phyloP scores from a whole-genome alignment of 1,139 yeast species.

The Pichia sp. region DNA sequence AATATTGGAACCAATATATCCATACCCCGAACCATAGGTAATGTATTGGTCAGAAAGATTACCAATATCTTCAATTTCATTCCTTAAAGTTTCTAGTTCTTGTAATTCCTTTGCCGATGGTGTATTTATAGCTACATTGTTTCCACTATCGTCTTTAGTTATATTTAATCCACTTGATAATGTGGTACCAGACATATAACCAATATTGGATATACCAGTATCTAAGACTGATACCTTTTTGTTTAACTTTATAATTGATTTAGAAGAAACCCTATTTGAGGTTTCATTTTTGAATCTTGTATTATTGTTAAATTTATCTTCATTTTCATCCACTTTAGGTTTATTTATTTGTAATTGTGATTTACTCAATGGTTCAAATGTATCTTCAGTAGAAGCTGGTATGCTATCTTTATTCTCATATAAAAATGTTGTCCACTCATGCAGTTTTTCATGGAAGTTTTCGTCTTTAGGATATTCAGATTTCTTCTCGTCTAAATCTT shows the following conservation, averaged over 20 bases:
- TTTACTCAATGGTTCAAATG: not conserved
- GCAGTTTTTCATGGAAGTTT: not conserved
- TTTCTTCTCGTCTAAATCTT: not conserved
- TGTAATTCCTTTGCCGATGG: not conserved
- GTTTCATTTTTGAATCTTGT: not conserved
- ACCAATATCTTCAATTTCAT: not conserved
- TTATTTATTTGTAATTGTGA: not conserved
- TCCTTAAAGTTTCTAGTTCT: not conserved
- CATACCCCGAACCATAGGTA: conserved; percentile 10
- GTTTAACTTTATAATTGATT: not conserved
- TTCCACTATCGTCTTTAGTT: not conserved
- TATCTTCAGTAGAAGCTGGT: not conserved
- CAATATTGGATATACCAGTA: not conserved
- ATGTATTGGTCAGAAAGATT: not conserved
- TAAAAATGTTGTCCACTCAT: not conserved
- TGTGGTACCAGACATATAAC: not conserved
- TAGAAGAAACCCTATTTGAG: not conserved
- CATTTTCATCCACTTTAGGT: not conserved
- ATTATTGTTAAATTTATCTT: not conserved
- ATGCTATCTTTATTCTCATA: not conserved
- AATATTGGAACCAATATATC: conserved; percentile 12
- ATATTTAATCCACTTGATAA: not conserved
- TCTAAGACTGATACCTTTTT: not conserved
- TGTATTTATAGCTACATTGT: not conserved
- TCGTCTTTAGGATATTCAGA: not conserved